Evolutionary conservation across 441 rosid genomes (phyloP).

Genomic region (Melastoma candidum): DNA sequence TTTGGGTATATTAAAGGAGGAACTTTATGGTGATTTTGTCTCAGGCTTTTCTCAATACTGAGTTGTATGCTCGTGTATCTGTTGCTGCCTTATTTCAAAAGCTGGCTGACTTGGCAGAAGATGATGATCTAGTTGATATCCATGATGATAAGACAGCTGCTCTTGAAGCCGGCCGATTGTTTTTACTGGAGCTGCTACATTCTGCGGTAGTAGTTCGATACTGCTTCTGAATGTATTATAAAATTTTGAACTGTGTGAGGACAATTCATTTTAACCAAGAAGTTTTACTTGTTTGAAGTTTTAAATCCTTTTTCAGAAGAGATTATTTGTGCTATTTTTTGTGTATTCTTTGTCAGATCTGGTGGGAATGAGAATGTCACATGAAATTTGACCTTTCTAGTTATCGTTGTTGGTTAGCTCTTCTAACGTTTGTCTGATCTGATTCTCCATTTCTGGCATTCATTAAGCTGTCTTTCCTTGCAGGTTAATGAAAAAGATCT

Average conservation of each 20-base stretch:
- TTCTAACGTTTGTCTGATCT: too few species aligned
- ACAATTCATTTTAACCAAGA: not conserved
- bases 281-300: too few species aligned
- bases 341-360: not conserved
- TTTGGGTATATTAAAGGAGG: not conserved
- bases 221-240: not conserved
- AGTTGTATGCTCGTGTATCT: constrained; percentile 87
- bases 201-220: constrained; percentile 46
- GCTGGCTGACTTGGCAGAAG: constrained; percentile 52
- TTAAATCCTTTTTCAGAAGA: too few species aligned
- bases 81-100: constrained; percentile 72
- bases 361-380: not conserved
- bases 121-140: constrained; percentile 36
- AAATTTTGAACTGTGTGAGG: not conserved
- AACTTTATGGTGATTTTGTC: constrained; percentile 16
- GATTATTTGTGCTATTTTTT: not conserved
- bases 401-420: too few species aligned
- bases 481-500: constrained; percentile 88
- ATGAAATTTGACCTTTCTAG: too few species aligned
- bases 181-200: constrained; percentile 79
- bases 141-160: constrained; percentile 42
- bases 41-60: constrained; percentile 86
- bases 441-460: not conserved
- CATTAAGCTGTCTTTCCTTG: constrained; percentile 18
- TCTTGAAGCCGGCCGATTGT: constrained; percentile 68